Evolutionary conservation across 352 stramenopile species (phyloP).

Genomic region (Pythium guiyangense): DNA sequence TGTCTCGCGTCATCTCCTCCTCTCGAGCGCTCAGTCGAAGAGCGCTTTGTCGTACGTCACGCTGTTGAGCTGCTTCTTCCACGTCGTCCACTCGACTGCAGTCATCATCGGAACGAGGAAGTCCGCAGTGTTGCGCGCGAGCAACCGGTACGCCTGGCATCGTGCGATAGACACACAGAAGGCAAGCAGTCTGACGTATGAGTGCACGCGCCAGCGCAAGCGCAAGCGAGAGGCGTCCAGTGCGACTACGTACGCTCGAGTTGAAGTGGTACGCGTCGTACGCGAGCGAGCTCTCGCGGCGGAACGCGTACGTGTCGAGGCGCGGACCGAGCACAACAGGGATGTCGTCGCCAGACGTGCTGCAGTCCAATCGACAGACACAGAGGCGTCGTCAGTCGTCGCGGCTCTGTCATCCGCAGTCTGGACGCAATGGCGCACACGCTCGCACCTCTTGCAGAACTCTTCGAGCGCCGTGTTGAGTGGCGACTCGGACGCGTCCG

Average conservation of each 20-base stretch:
- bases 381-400: background rate
- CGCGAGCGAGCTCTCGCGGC: conserved; percentile 42
- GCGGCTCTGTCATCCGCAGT: background rate
- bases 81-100: conserved; percentile 76
- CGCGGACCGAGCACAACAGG: conserved; percentile 65
- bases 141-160: conserved; percentile 63
- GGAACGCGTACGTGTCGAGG: conserved; percentile 74
- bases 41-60: conserved; percentile 76
- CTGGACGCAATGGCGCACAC: background rate
- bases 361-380: conserved; percentile 14
- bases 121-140: conserved; percentile 70
- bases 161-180: background rate
- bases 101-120: conserved; percentile 83
- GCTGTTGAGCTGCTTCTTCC: conserved; percentile 73
- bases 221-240: background rate
- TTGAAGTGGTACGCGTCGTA: conserved; percentile 84
- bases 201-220: background rate
- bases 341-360: conserved; percentile 56
- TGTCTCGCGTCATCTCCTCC: background rate
- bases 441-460: conserved; percentile 63
- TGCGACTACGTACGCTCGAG: conserved; percentile 43
- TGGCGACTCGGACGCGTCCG: conserved; percentile 20
- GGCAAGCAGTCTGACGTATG: background rate
- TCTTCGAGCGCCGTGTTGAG: conserved; percentile 69
- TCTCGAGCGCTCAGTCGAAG: conserved; percentile 47